Evolutionary conservation across 352 stramenopile genomes (phyloP).

Genomic region (Pythium brachiatum): DNA sequence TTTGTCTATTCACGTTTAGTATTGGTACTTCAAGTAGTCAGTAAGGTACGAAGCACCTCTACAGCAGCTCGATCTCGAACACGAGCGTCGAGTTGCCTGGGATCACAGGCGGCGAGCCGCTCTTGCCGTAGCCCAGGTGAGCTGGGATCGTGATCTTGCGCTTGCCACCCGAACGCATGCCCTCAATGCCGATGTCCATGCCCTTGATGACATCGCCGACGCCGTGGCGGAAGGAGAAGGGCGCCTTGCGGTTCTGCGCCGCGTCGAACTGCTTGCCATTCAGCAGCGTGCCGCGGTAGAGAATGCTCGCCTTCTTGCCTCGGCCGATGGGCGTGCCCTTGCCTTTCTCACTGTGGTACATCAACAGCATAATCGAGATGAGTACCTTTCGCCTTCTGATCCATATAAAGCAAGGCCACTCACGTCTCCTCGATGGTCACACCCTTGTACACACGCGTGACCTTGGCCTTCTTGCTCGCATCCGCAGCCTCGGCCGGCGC

Average conservation of each 20-base stretch:
- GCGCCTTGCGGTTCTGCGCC: slow-evolving; percentile 76
- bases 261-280: slow-evolving; percentile 88
- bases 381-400: not conserved
- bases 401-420: slow-evolving; percentile 13
- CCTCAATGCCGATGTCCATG: slow-evolving; percentile 94
- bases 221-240: slow-evolving; percentile 83
- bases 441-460: slow-evolving; percentile 63
- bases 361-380: not conserved
- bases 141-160: slow-evolving; percentile 91
- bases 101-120: slow-evolving; percentile 77
- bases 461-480: slow-evolving; percentile 79
- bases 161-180: slow-evolving; percentile 87
- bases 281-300: slow-evolving; percentile 75
- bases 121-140: slow-evolving; percentile 93
- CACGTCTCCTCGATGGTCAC: slow-evolving; percentile 79
- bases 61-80: slow-evolving; percentile 94
- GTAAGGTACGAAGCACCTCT: slow-evolving; percentile 24
- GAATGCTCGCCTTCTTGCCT: slow-evolving; percentile 76
- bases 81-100: slow-evolving; percentile 91
- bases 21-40: not conserved
- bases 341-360: slow-evolving; percentile 49
- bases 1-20: slow-evolving; percentile 1
- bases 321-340: slow-evolving; percentile 58
- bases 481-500: slow-evolving; percentile 55
- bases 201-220: slow-evolving; percentile 93